Conservation (phyloP, 2,329 filamentous ascomycete genomes). For the Ophiocordyceps camponoti-floridani region DNA sequence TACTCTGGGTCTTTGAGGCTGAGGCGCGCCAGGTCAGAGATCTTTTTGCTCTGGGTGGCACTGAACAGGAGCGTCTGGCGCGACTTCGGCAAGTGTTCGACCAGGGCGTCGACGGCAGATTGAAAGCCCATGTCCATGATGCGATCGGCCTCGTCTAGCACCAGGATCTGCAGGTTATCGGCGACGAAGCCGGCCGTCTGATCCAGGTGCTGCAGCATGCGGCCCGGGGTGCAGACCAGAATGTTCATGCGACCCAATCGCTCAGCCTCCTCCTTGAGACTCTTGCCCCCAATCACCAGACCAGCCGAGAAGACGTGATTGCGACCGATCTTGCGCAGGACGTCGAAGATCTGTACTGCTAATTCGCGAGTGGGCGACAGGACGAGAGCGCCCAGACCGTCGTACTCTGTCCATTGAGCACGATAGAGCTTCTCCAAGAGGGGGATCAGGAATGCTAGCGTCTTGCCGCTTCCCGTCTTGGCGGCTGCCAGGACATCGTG, state of each 20-base stretch:
- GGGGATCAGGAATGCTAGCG: conserved; percentile 78
- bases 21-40: conserved; percentile 78
- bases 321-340: conserved; percentile 74
- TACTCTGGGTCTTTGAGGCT: conserved; percentile 87
- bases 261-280: conserved; percentile 69
- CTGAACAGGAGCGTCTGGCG: conserved; percentile 91
- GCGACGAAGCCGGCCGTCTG: conserved; percentile 83
- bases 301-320: conserved; percentile 86
- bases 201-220: conserved; percentile 89
- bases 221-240: conserved; percentile 81
- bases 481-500: conserved; percentile 83
- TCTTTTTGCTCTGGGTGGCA: conserved; percentile 86
- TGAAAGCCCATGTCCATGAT: conserved; percentile 98
- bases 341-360: conserved; percentile 92
- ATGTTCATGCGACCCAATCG: conserved; percentile 89
- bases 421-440: conserved; percentile 86
- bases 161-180: conserved; percentile 79
- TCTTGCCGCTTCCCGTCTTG: conserved; percentile 92
- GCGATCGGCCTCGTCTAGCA: conserved; percentile 88
- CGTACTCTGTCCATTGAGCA: conserved; percentile 72
- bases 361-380: conserved; percentile 89
- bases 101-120: conserved; percentile 71
- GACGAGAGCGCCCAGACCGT: conserved; percentile 83
- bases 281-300: conserved; percentile 86
- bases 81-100: conserved; percentile 73